Base-by-base conservation (phyloP, 306 rosid species). In the Rosa rugosa region DNA sequence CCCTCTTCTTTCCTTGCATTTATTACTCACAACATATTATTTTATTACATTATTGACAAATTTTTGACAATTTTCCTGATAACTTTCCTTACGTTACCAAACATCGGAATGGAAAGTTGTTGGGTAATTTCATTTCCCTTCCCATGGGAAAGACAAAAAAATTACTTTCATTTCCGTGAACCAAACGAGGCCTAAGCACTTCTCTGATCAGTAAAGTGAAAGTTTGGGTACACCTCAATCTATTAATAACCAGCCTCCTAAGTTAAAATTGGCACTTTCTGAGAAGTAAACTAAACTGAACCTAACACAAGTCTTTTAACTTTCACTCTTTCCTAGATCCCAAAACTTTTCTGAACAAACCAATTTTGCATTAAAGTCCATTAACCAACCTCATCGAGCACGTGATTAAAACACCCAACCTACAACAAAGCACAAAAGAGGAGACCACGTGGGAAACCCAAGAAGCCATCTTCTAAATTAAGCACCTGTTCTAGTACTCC, bases 251-350 rank as follows among this genome's bases (percentile, higher is more conserved):
- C 8, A 25, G 18, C 67, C 67, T 23, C 34, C 34, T 22, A 14
- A 11, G 2, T 23, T 59, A 59, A 23, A 59, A 23, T 4, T 23
- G 65, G 47, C 62, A 8, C 70, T 42, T 80, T 17, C 16, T 5
- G n/a, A 54, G 46, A 54, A 25, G 47, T 45, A 42, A 80, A 64
- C 57, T 44, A 36, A 76, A 62, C 65, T 45, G 18, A 53, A 65
- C n/a, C 4, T 2, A 60, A 76, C 75, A 82, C 31, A 41, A 75
- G 23, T 22, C 8, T 23, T 23, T 16, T 17, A 57, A 9, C 34
- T 27, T 63, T 31, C 18, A 16, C 57, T 25, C 70, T 25, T 16
- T 44, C 59, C 59, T 25, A 14, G 45, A 27, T 60, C 79, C 60
- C 6, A 45, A 11, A 45, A 31, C 5, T 23, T 31, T 75, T 75